phyloP scores from a whole-genome alignment of 2,329 filamentous ascomycete genomes.

The Thielaviopsis euricoi region DNA sequence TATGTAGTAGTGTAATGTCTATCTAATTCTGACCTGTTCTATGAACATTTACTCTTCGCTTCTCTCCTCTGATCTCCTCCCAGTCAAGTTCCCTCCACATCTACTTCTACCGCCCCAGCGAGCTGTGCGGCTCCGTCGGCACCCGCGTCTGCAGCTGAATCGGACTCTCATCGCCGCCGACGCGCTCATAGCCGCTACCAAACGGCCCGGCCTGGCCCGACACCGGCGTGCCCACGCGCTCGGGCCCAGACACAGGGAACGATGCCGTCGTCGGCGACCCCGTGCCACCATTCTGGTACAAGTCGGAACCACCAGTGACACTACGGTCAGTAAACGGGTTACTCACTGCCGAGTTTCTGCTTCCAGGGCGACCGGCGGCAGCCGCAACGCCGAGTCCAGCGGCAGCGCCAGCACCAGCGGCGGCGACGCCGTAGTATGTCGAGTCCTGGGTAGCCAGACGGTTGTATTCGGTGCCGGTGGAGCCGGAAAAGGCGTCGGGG shows the following conservation, averaged over 20 bases:
- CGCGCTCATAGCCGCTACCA: not conserved
- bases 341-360: not conserved
- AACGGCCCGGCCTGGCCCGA: too few relatives aligned
- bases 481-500: slow-evolving; percentile 27
- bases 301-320: not conserved
- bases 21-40: too few relatives aligned
- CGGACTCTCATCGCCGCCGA: not conserved
- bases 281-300: slow-evolving; percentile 8
- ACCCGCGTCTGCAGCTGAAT: slow-evolving; percentile 7
- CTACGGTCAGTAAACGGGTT: slow-evolving; percentile 5
- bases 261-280: not conserved
- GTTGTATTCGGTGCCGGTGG: slow-evolving; percentile 23
- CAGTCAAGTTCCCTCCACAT: too few relatives aligned
- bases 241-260: not conserved
- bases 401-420: slow-evolving; percentile 5
- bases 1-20: too few relatives aligned
- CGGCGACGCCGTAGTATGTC: slow-evolving; percentile 16
- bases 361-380: slow-evolving; percentile 4
- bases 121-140: not conserved
- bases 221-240: not conserved
- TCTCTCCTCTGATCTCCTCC: too few relatives aligned
- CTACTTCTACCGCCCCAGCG: not conserved
- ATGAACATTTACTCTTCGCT: too few relatives aligned
- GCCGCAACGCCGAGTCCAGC: too few relatives aligned
- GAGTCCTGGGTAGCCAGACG: slow-evolving; percentile 16